Conservation (phyloP, 164 flowering plant species). For the Berberis vulgaris region DNA sequence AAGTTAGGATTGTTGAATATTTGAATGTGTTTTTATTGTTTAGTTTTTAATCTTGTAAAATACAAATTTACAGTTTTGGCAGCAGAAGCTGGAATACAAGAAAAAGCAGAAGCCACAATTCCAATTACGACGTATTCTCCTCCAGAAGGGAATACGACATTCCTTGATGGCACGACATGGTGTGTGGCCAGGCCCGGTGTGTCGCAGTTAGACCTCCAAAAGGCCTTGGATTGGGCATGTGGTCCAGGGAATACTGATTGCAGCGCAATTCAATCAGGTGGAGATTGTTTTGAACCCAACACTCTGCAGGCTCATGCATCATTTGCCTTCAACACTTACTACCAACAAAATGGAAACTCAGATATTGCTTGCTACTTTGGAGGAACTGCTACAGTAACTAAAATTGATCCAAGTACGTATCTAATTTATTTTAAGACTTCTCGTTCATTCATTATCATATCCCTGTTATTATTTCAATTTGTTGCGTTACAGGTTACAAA, state of each 20-base stretch:
- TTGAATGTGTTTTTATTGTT: too few species aligned
- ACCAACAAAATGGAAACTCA: constrained; percentile 73
- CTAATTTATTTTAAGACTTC: too few species aligned
- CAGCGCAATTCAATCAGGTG: constrained; percentile 38
- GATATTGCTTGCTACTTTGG: constrained; percentile 89
- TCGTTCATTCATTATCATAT: too few species aligned
- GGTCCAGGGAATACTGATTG: constrained; percentile 74
- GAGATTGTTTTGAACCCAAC: constrained; percentile 68
- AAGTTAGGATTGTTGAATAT: too few species aligned
- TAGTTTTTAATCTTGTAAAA: background rate
- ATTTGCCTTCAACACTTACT: constrained; percentile 80
- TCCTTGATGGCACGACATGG: constrained; percentile 76
- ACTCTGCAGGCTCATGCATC: constrained; percentile 82
- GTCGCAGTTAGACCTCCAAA: constrained; percentile 53
- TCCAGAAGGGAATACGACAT: constrained; percentile 93
- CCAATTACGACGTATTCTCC: constrained; percentile 51
- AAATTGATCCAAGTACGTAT: constrained; percentile 55
- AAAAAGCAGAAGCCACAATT: constrained; percentile 42
- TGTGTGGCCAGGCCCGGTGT: constrained; percentile 72
- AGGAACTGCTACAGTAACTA: constrained; percentile 58
- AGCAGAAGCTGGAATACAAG: constrained; percentile 21
- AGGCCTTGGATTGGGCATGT: constrained; percentile 92
- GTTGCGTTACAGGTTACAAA: too few species aligned
- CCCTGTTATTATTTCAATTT: too few species aligned
- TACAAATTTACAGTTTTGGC: constrained; percentile 11